Conservation (phyloP, 164 flowering plant genomes). For the Umbilicus rupestris region DNA sequence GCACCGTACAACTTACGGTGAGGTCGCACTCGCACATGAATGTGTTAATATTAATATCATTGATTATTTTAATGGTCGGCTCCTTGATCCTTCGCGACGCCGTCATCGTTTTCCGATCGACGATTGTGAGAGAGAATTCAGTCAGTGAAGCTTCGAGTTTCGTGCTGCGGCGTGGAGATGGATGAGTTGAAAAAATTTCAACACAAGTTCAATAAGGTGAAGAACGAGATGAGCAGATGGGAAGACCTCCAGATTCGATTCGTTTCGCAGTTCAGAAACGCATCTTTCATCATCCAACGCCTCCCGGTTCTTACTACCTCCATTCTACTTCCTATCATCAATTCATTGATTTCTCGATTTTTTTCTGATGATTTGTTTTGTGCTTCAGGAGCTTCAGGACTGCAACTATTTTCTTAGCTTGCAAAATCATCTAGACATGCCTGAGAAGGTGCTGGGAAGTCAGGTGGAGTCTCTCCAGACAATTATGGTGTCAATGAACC, state of each 20-base stretch:
- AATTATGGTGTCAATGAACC: conserved; percentile 42
- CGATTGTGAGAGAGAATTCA: too few species aligned
- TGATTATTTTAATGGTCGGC: too few species aligned
- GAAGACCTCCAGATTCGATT: conserved; percentile 58
- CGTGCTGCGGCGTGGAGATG: conserved; percentile 16
- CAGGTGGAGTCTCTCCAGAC: conserved; percentile 66
- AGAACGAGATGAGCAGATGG: conserved; percentile 61
- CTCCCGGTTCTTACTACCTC: conserved; percentile 46
- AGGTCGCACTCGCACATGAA: too few species aligned
- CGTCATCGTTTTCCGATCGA: too few species aligned
- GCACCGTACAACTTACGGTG: neutral
- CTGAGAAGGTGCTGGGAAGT: conserved; percentile 38
- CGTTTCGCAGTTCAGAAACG: conserved; percentile 46
- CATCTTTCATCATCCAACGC: conserved; percentile 57
- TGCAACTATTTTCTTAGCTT: conserved; percentile 44
- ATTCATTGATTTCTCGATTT: neutral
- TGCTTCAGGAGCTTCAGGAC: conserved; percentile 41
- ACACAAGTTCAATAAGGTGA: conserved; percentile 44
- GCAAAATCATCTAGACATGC: conserved; percentile 32
- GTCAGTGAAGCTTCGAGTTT: too few species aligned
- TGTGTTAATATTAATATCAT: too few species aligned
- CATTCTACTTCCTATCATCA: neutral
- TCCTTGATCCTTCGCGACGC: too few species aligned
- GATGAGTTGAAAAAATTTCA: conserved; percentile 60
- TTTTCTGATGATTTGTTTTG: conserved; percentile 3